A percentile compares a stretch with the other conserved stretches of the same genome.
Evolutionary conservation across 345 rosid genomes (phyloP).

Genomic region (Citrus trifoliata): DNA sequence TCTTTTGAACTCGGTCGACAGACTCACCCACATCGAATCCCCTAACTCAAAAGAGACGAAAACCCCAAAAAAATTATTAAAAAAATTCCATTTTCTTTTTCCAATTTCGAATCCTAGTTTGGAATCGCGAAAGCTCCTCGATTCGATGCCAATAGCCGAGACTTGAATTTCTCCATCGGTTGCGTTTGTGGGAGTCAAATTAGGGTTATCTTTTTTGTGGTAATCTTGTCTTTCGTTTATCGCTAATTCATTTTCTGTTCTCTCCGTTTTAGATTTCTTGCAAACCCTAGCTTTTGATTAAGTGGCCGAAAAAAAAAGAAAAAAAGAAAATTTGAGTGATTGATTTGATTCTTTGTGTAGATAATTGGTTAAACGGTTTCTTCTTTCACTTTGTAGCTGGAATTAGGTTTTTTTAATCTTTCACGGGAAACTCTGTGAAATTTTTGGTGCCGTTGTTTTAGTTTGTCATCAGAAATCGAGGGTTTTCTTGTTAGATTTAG

Average conservation of each 20-base stretch:
- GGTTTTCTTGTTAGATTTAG: slow-evolving; percentile 30
- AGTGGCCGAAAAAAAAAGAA: background rate
- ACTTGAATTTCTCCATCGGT: slow-evolving; percentile 15
- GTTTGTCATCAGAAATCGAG: slow-evolving; percentile 43
- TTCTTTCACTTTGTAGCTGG: background rate
- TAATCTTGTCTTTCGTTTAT: slow-evolving; percentile 10
- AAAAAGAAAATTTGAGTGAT: background rate
- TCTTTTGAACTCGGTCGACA: slow-evolving; percentile 39
- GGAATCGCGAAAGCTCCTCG: background rate
- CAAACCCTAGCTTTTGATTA: slow-evolving; percentile 19
- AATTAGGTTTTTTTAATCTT: background rate
- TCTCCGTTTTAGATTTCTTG: slow-evolving; percentile 7
- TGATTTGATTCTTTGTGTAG: slow-evolving; percentile 14
- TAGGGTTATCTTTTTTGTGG: slow-evolving; percentile 14
- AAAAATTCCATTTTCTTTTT: background rate
- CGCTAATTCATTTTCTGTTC: slow-evolving; percentile 6
- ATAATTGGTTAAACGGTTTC: background rate
- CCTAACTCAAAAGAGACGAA: slow-evolving; percentile 1
- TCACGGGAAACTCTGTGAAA: slow-evolving; percentile 35
- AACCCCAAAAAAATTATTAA: no score
- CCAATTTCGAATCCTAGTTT: background rate
- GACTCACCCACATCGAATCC: slow-evolving; percentile 28
- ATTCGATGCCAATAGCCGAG: slow-evolving; percentile 20
- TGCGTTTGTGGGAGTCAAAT: slow-evolving; percentile 20
- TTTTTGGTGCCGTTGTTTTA: slow-evolving; percentile 46